Conservation (phyloP, 176 grass and related monocot genomes). For the Elymus sibiricus region DNA sequence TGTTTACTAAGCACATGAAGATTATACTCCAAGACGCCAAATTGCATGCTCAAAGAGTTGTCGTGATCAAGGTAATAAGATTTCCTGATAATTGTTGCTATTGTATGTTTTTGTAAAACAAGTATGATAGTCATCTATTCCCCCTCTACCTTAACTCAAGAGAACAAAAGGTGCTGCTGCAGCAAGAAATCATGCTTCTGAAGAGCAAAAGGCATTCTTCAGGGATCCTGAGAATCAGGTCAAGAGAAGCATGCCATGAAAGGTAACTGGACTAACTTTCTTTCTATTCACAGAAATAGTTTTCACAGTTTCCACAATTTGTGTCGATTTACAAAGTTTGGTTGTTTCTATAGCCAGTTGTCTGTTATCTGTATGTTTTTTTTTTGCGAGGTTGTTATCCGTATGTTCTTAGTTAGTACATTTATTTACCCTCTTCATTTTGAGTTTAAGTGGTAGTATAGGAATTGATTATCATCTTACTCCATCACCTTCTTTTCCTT, state of each 20-base stretch:
- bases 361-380: not conserved
- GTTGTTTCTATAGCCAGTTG: not conserved
- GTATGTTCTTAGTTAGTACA: not conserved
- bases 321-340: not conserved
- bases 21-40: conserved; percentile 68
- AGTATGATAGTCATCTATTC: not conserved
- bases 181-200: conserved; percentile 70
- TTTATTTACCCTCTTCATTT: not conserved
- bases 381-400: too few species aligned
- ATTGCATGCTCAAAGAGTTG: conserved; percentile 83
- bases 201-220: conserved; percentile 67
- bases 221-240: conserved; percentile 66
- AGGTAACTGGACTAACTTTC: conserved; percentile 33
- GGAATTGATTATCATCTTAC: conserved; percentile 5
- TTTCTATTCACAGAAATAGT: not conserved
- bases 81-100: not conserved
- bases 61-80: conserved; percentile 70
- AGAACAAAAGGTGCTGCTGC: conserved; percentile 64
- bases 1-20: conserved; percentile 91
- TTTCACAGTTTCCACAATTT: not conserved
- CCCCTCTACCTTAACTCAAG: conserved; percentile 33
- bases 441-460: not conserved
- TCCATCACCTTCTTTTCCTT: not conserved
- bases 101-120: conserved; percentile 6
- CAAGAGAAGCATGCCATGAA: conserved; percentile 91